A percentile compares a stretch with the other conserved stretches of the same genome.
phyloP scores from a whole-genome alignment of 140 eudicot genomes.

The Bidens hawaiensis region DNA sequence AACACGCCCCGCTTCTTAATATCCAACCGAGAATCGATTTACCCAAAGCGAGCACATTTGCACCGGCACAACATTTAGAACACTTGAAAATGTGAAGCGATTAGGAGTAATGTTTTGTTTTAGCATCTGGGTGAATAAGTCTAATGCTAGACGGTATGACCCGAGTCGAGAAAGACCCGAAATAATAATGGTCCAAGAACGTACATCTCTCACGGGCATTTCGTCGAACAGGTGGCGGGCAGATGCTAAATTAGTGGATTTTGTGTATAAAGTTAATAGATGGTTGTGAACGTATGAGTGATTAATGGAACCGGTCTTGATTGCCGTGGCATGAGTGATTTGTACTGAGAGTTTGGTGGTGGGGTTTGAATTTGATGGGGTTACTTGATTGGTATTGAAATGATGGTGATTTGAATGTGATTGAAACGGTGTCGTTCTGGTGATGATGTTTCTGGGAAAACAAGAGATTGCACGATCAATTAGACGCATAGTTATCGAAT shows the following conservation, averaged over 20 bases:
- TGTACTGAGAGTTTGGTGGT: background rate
- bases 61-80: constrained; percentile 59
- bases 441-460: constrained; percentile 6
- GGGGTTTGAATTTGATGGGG: background rate
- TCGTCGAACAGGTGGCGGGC: constrained; percentile 68
- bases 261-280: constrained; percentile 37
- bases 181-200: constrained; percentile 69
- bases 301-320: constrained; percentile 42
- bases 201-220: constrained; percentile 59
- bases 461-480: constrained; percentile 1
- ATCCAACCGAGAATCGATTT: constrained; percentile 60
- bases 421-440: background rate
- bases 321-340: constrained; percentile 37
- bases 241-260: constrained; percentile 17
- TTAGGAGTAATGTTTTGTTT: constrained; percentile 45
- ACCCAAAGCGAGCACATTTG: constrained; percentile 42
- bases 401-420: constrained; percentile 8
- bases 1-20: constrained; percentile 35
- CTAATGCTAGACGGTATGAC: constrained; percentile 35
- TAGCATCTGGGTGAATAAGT: constrained; percentile 47
- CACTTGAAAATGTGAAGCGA: constrained; percentile 58
- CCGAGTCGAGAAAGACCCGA: constrained; percentile 53
- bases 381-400: background rate
- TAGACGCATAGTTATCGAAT: constrained; percentile 20
- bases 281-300: constrained; percentile 33